Percentiles rank a stretch among this genome's conserved stretches.
phyloP scores from a whole-genome alignment of 371 early-diverging fungal species.

The Mortierella sp. region DNA sequence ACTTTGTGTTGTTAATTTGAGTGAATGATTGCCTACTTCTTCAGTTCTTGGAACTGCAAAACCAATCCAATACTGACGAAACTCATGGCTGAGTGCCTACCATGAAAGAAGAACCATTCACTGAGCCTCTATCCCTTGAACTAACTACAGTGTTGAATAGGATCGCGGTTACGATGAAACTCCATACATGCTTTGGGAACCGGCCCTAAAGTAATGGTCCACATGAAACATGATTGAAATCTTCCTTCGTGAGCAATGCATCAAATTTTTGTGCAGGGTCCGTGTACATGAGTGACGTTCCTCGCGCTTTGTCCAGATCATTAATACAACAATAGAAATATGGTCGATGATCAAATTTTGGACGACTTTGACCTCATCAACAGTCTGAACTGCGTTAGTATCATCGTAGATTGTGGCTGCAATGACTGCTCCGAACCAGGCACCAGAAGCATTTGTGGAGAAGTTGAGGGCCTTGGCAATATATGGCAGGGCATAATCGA shows the following conservation, averaged over 20 bases:
- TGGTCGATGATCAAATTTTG: conserved; percentile 75
- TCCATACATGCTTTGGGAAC: conserved; percentile 73
- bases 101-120: conserved; percentile 69
- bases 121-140: conserved; percentile 56
- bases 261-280: conserved; percentile 31
- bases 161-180: conserved; percentile 71
- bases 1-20: conserved; percentile 66
- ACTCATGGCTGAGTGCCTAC: conserved; percentile 71
- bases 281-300: conserved; percentile 48
- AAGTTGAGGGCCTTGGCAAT: conserved; percentile 64
- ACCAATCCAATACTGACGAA: too few relatives aligned
- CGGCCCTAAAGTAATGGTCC: conserved; percentile 65
- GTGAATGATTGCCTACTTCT: conserved; percentile 65
- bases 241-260: conserved; percentile 22
- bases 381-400: conserved; percentile 69
- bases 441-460: conserved; percentile 64
- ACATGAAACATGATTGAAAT: conserved; percentile 44
- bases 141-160: too few relatives aligned
- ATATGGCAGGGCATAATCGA: conserved; percentile 75
- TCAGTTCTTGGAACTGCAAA: conserved; percentile 65
- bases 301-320: conserved; percentile 70
- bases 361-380: conserved; percentile 75
- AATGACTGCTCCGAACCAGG: conserved; percentile 77
- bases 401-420: conserved; percentile 71
- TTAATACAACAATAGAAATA: conserved; percentile 67